Base-by-base conservation (phyloP, 352 stramenopile species). In the Phytophthora colocasiae region DNA sequence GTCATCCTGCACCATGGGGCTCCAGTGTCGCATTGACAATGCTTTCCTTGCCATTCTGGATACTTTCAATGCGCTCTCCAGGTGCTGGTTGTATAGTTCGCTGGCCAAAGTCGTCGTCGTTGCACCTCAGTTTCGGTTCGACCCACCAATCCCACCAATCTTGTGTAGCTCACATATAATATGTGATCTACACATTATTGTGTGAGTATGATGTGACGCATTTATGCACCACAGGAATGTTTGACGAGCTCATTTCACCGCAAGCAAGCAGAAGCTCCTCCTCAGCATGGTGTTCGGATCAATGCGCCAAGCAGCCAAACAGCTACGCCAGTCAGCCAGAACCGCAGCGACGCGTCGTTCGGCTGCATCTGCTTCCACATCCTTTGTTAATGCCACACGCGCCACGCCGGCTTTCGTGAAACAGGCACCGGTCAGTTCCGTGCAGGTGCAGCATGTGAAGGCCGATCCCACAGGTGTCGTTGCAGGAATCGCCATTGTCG, bases 401-500 rank as follows among this genome's bases (percentile, higher is more conserved):
- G 12, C 46, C 1, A 3, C 49, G 9, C 39, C 52, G 2, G 27
- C 47, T 11, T 55, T 72, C 14, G 49, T 75, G 14, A 49, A 73
- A 14, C 52, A 72, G 7, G 1, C 66, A 39, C 40, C 40, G 58
- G 19, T 43, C 32, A 63, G 45, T 19, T 12, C 59, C 26, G 27
- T 40, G 31, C 58, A 66, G 29, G 66, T 72, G 14, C 57, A 67
- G 34, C 69, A 87, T 63, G 52, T 77, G 9, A 61, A 71, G 7
- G 77, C 73, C 44, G 85, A 93, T 45, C 76, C 85, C 38, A 90
- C 85, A 19, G 80, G 76, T 26, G 68, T 94, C 39, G 77, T 94
- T 17, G 82, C 80, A 5, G 80, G 82, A 32, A 81, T 96, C 24
- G 87, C 87, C 8, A 71, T 91, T 22, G 76, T 92, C 9, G 77